Evolutionary conservation across 2,329 filamentous ascomycete genomes (phyloP), one percentile per base, ranked within the genome.

Genomic region (Colletotrichum neosansevieriae): DNA sequence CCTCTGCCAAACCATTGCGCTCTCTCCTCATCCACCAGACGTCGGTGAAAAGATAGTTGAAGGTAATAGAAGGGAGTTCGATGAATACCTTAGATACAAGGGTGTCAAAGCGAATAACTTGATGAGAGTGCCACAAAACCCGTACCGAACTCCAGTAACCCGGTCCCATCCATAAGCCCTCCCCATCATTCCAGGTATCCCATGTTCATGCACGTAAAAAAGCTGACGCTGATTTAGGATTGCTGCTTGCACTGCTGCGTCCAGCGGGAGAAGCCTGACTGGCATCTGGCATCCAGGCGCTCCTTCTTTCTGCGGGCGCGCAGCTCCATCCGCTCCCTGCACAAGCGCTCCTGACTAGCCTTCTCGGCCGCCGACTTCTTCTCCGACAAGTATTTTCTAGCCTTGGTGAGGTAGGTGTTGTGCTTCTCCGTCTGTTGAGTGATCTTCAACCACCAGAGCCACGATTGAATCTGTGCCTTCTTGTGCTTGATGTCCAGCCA

Each of bases 361-460:
- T 76, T 71, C 45, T 80, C 75, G 29, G 75, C 74, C 19, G 57
- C 49, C 24, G 29, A 21, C 40, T 66, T 53, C 56, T 69, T 56
- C 3, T 66, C 56, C 17, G 44, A 45, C 32, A 74, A 72, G 17
- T 76, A 71, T 72, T 80, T 82, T 63, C 78, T 75, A 19, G 79
- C 76, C 70, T 86, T 86, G 58, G 74, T 76, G 63, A 80, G 72
- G 69, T 88, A 88, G 2, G 77, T 78, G 3, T 78, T 74, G 58
- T 83, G 79, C 71, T 87, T 84, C 15, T 83, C 79, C 3, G 73
- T 75, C 72, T 83, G 84, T 19, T 85, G 85, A 58, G 82, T 85
- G 36, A 87, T 57, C 74, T 82, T 85, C 57, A 90, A 77, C 86
- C 86, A 89, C 78, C 84, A 81, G 36, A 89, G 79, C 75, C 84